These are phyloP conservation scores for Castanospermum australe DNA, from an alignment of 306 rosid genomes.

Conservation along the genomic window DNA sequence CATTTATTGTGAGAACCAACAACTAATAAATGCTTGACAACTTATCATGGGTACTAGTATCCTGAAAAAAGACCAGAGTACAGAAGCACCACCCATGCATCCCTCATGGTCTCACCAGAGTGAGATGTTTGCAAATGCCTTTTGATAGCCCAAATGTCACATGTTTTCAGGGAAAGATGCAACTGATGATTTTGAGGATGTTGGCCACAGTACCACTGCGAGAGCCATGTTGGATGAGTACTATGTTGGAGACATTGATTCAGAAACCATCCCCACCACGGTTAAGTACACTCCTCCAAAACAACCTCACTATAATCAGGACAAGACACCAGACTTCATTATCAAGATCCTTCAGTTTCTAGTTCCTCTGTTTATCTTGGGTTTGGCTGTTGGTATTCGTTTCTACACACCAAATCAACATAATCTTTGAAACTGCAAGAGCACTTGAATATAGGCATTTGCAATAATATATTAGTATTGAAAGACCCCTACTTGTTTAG, in stretches of 20 bases:
- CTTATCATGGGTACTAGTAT: no score
- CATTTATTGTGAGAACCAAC: no score
- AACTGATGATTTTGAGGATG: slow-evolving; percentile 70
- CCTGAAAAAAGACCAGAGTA: no score
- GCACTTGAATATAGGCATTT: background rate
- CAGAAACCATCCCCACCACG: slow-evolving; percentile 40
- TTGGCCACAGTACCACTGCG: slow-evolving; percentile 75
- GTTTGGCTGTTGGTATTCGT: slow-evolving; percentile 57
- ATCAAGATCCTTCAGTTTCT: slow-evolving; percentile 67
- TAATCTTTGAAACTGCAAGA: slow-evolving; percentile 12
- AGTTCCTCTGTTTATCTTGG: slow-evolving; percentile 66
- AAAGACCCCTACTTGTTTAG: slow-evolving; percentile 9
- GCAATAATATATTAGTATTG: slow-evolving; percentile 3
- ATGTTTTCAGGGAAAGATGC: slow-evolving; percentile 72
- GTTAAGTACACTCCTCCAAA: slow-evolving; percentile 47
- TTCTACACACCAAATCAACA: slow-evolving; percentile 51
- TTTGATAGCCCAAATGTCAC: background rate
- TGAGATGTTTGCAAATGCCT: background rate
- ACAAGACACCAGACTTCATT: slow-evolving; percentile 47
- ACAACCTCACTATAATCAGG: slow-evolving; percentile 57
- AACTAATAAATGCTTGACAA: no score
- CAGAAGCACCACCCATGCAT: background rate
- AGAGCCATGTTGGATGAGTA: slow-evolving; percentile 66
- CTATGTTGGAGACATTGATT: slow-evolving; percentile 66
- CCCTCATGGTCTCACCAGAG: background rate